A percentile compares a stretch with the other conserved stretches of the same genome.
These are phyloP conservation scores for Acacia pycnantha DNA, from an alignment of 331 rosid genomes.

Conservation along the genomic window DNA sequence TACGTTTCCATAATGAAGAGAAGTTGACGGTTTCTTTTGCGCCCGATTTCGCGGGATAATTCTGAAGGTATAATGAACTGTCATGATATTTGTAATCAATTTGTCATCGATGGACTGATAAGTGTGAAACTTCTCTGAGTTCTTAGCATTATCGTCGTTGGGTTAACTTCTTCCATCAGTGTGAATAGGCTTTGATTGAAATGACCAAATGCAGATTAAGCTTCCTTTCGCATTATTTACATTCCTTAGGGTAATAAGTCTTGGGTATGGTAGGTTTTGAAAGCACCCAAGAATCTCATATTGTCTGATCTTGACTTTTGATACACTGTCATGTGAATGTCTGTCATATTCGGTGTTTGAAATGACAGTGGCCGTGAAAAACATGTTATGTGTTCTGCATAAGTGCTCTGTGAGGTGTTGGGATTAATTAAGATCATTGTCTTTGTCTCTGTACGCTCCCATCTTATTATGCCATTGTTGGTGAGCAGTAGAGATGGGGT, in stretches of 20 bases:
- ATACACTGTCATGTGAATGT: conserved; percentile 29
- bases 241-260: background rate
- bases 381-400: conserved; percentile 12
- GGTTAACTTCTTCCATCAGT: background rate
- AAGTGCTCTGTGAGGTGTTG: conserved; percentile 13
- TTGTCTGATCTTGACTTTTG: conserved; percentile 33
- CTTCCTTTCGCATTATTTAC: background rate
- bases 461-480: background rate
- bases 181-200: background rate
- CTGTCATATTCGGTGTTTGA: conserved; percentile 37
- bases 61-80: conserved; percentile 31
- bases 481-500: background rate
- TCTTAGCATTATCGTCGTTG: background rate
- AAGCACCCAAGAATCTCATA: conserved; percentile 26
- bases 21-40: conserved; percentile 35
- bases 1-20: conserved; percentile 53
- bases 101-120: background rate
- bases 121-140: background rate
- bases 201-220: background rate
- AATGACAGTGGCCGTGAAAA: conserved; percentile 27
- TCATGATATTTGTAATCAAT: background rate
- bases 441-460: conserved; percentile 9
- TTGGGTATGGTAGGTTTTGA: conserved; percentile 6
- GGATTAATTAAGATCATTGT: background rate
- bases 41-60: conserved; percentile 18